Conservation (phyloP, 305 asterid genomes). For the Rubia tinctorum region DNA sequence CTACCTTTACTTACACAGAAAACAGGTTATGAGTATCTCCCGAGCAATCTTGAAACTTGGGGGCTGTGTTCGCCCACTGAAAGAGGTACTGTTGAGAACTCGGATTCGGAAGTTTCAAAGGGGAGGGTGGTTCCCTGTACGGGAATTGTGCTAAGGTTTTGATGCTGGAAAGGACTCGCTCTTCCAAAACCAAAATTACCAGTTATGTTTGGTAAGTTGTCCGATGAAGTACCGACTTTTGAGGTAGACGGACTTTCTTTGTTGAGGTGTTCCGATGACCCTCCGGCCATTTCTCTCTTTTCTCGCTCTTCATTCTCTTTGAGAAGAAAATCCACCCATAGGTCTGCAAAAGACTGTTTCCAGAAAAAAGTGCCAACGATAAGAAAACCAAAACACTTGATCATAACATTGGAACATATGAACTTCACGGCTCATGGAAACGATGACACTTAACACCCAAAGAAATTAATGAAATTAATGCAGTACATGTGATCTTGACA, state of each 20-base stretch:
- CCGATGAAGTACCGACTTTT: conserved; percentile 28
- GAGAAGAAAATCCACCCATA: conserved; percentile 99
- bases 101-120: conserved; percentile 59
- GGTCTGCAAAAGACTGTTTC: conserved; percentile 82
- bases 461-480: no score
- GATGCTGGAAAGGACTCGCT: conserved; percentile 17
- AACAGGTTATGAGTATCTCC: conserved; percentile 46
- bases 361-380: neutral
- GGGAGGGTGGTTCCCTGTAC: conserved; percentile 35
- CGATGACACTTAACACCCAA: neutral
- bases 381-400: neutral
- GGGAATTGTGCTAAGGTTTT: conserved; percentile 25
- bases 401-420: neutral
- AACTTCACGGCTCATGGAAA: neutral
- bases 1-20: conserved; percentile 39
- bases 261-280: conserved; percentile 35
- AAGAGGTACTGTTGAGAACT: conserved; percentile 89
- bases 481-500: no score
- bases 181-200: conserved; percentile 24
- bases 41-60: conserved; percentile 44
- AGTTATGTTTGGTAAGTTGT: conserved; percentile 26
- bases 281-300: conserved; percentile 48
- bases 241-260: conserved; percentile 24
- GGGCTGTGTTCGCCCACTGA: conserved; percentile 54
- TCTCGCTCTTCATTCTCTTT: conserved; percentile 78